Percentiles rank a stretch among this genome's conserved stretches.
Evolutionary conservation across 805 yeast genomes (phyloP).

Genomic region (Blastobotrys robertii): DNA sequence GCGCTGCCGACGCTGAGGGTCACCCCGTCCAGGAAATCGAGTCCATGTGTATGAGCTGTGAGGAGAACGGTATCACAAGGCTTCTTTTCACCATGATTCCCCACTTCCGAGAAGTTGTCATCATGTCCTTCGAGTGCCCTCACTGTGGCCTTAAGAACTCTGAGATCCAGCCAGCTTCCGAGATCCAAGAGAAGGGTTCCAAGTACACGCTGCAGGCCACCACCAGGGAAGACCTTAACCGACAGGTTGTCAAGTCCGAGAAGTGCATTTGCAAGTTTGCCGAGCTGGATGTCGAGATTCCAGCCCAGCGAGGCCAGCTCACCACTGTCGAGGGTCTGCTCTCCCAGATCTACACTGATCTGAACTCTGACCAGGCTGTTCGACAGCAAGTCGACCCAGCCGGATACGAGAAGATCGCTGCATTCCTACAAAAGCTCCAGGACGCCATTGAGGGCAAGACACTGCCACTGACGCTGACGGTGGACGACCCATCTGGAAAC

Average conservation of each 20-base stretch:
- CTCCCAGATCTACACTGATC: slow-evolving; percentile 72
- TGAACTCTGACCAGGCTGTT: slow-evolving; percentile 69
- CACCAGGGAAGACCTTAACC: slow-evolving; percentile 59
- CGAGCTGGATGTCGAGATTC: slow-evolving; percentile 88
- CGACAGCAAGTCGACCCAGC: slow-evolving; percentile 71
- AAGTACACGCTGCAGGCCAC: slow-evolving; percentile 64
- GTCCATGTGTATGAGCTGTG: slow-evolving; percentile 94
- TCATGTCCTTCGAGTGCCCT: slow-evolving; percentile 93
- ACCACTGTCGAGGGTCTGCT: slow-evolving; percentile 88
- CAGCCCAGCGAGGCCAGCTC: slow-evolving; percentile 88
- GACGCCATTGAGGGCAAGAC: slow-evolving; percentile 54
- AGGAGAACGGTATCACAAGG: slow-evolving; percentile 73
- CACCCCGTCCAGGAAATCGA: slow-evolving; percentile 94
- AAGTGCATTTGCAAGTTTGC: slow-evolving; percentile 68
- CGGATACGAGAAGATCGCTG: slow-evolving; percentile 63
- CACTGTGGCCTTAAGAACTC: slow-evolving; percentile 88
- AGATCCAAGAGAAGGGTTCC: slow-evolving; percentile 81
- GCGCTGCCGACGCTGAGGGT: slow-evolving; percentile 75
- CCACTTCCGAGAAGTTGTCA: slow-evolving; percentile 76
- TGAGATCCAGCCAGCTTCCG: slow-evolving; percentile 93
- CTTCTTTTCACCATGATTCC: slow-evolving; percentile 84
- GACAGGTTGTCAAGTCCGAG: slow-evolving; percentile 90
- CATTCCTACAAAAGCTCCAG: slow-evolving; percentile 49
- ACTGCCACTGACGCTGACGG: slow-evolving; percentile 64
- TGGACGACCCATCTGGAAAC: slow-evolving; percentile 95